These are phyloP conservation scores for Spirogloea muscicola DNA, from an alignment of 139 green algal genomes.

Conservation along the genomic window DNA sequence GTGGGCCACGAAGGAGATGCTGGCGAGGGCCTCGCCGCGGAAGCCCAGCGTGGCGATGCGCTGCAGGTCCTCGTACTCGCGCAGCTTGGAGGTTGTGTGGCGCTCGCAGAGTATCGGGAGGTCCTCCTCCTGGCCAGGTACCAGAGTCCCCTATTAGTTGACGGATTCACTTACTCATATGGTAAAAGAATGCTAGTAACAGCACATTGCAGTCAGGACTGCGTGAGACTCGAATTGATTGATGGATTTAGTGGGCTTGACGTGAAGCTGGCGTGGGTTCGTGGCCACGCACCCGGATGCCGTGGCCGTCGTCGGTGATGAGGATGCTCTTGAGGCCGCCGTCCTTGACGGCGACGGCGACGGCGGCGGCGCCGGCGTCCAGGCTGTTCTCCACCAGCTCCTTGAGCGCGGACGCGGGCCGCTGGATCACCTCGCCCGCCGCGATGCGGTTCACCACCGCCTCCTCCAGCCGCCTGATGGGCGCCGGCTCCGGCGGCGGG, in stretches of 20 bases:
- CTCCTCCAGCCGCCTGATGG: slow-evolving; percentile 65
- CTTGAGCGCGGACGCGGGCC: slow-evolving; percentile 84
- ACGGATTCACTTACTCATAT: too few species aligned
- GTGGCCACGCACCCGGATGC: slow-evolving; percentile 70
- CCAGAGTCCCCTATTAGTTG: slow-evolving; percentile 81
- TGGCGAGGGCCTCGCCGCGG: slow-evolving; percentile 86
- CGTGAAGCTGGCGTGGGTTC: too few species aligned
- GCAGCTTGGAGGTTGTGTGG: slow-evolving; percentile 94
- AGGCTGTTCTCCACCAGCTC: slow-evolving; percentile 97
- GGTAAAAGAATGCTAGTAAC: too few species aligned
- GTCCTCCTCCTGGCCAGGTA: slow-evolving; percentile 70
- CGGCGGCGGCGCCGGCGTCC: slow-evolving; percentile 76
- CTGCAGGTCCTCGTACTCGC: slow-evolving; percentile 78
- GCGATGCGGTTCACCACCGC: slow-evolving; percentile 91
- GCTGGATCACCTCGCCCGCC: slow-evolving; percentile 79
- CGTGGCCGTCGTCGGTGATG: slow-evolving; percentile 87
- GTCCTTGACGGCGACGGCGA: slow-evolving; percentile 81
- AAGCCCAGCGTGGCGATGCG: slow-evolving; percentile 88
- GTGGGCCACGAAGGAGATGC: slow-evolving; percentile 83
- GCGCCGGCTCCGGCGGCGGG: too few species aligned
- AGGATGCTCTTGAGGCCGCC: slow-evolving; percentile 88
- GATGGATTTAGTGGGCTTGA: too few species aligned
- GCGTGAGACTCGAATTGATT: too few species aligned
- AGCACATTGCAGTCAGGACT: too few species aligned
- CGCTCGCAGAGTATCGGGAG: slow-evolving; percentile 77